Conservation (phyloP, 371 early-diverging fungal genomes). For the Rhizomucor pusillus region DNA sequence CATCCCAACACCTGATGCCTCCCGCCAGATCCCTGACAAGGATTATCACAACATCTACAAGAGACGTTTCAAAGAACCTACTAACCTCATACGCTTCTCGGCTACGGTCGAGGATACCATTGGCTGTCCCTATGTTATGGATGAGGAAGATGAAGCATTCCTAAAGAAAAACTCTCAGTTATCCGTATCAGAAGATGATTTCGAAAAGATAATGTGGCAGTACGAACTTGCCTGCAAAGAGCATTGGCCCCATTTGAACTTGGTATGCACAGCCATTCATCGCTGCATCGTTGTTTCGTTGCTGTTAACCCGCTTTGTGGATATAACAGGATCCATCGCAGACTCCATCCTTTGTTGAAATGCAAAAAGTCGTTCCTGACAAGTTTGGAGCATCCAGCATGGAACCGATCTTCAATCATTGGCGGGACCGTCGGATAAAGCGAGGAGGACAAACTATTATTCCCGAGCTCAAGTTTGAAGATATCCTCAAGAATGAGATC, state of each 20-base stretch:
- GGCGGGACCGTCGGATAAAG: constrained; percentile 30
- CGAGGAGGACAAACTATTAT: constrained; percentile 57
- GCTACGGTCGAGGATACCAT: constrained; percentile 82
- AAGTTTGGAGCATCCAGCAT: constrained; percentile 16
- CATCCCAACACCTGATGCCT: constrained; percentile 97
- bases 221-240: constrained; percentile 64
- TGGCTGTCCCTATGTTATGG: constrained; percentile 88
- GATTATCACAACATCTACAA: constrained; percentile 71
- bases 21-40: constrained; percentile 48
- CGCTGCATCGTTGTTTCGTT: constrained; percentile 13
- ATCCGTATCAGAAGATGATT: constrained; percentile 62
- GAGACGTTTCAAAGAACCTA: constrained; percentile 68
- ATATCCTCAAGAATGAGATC: constrained; percentile 65
- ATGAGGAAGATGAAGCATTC: constrained; percentile 82
- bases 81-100: constrained; percentile 79
- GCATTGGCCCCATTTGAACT: constrained; percentile 54
- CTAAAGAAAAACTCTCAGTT: constrained; percentile 50
- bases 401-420: constrained; percentile 31
- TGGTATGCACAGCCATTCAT: constrained; percentile 25
- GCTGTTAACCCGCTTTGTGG: constrained; percentile 9
- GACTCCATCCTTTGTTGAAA: constrained; percentile 39
- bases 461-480: constrained; percentile 64
- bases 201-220: constrained; percentile 80
- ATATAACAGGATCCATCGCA: constrained; percentile 50
- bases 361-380: constrained; percentile 27